phyloP scores from a whole-genome alignment of 2,329 filamentous ascomycete genomes.

The Neopestalotiopsis sp. region DNA sequence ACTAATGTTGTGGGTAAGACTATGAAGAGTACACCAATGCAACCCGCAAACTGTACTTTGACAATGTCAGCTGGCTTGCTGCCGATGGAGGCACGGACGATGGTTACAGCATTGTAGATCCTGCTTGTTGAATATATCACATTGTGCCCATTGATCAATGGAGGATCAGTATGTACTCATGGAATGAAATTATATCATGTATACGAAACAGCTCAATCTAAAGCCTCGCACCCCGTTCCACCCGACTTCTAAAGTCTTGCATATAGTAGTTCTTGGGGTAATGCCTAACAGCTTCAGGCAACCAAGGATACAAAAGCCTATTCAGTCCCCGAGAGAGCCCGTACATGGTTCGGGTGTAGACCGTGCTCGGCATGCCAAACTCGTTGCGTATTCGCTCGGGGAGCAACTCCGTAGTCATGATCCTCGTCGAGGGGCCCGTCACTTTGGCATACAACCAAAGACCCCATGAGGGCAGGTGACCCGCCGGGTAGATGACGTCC shows the following conservation, averaged over 20 bases:
- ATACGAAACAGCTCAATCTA: not conserved
- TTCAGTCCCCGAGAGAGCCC: not conserved
- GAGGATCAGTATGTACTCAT: no score
- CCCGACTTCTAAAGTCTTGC: conserved; percentile 10
- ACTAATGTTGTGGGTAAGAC: no score
- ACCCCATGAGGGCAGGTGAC: conserved; percentile 8
- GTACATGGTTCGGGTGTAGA: conserved; percentile 14
- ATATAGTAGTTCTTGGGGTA: conserved; percentile 14
- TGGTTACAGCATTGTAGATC: no score
- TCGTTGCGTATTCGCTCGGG: conserved; percentile 16
- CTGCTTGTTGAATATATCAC: no score
- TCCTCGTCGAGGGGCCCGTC: conserved; percentile 6
- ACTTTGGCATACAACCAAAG: conserved; percentile 14
- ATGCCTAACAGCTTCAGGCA: conserved; percentile 6
- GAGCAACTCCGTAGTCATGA: conserved; percentile 13
- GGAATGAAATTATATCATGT: no score
- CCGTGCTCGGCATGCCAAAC: conserved; percentile 12
- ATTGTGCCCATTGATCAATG: no score
- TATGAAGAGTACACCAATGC: no score
- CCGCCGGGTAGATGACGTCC: conserved; percentile 15
- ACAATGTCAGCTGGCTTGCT: no score
- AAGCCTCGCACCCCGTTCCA: conserved; percentile 10
- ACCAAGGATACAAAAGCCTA: not conserved
- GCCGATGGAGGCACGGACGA: no score
- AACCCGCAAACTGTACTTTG: no score